phyloP scores from a whole-genome alignment of 2,329 filamentous ascomycete species.

The Trichoderma arundinaceum region DNA sequence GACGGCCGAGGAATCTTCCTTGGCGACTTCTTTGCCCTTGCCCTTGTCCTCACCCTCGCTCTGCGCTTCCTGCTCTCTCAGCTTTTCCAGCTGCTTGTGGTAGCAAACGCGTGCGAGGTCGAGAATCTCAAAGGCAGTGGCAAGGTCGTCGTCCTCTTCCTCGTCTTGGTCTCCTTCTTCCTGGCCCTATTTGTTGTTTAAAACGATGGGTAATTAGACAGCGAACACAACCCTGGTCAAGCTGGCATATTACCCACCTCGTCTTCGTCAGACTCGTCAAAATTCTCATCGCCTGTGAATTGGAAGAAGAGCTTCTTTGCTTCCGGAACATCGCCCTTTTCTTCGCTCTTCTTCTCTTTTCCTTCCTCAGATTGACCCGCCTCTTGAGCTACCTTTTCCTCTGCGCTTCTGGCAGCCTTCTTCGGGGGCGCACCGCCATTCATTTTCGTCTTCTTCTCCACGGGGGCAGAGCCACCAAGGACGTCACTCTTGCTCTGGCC shows the following conservation, averaged over 20 bases:
- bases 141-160: conserved; percentile 74
- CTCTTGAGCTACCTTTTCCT: conserved; percentile 54
- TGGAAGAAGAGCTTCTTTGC: conserved; percentile 82
- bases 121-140: conserved; percentile 82
- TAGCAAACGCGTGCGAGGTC: conserved; percentile 76
- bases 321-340: conserved; percentile 44
- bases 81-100: conserved; percentile 57
- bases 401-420: conserved; percentile 49
- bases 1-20: conserved; percentile 49
- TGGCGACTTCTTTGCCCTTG: conserved; percentile 52
- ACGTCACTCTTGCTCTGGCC: conserved; percentile 95
- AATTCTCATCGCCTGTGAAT: conserved; percentile 93
- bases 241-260: conserved; percentile 53
- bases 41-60: conserved; percentile 45
- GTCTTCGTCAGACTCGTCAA: conserved; percentile 80
- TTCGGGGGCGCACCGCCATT: conserved; percentile 44
- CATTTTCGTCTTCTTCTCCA: conserved; percentile 55
- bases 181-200: conserved; percentile 41
- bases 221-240: conserved; percentile 34
- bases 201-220: conserved; percentile 28
- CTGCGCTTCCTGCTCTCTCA: conserved; percentile 41
- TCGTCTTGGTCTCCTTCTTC: conserved; percentile 58
- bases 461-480: conserved; percentile 77
- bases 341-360: conserved; percentile 45
- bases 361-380: conserved; percentile 52